phyloP scores from a whole-genome alignment of 2,329 filamentous ascomycete genomes.

The Falciphora oryzae region DNA sequence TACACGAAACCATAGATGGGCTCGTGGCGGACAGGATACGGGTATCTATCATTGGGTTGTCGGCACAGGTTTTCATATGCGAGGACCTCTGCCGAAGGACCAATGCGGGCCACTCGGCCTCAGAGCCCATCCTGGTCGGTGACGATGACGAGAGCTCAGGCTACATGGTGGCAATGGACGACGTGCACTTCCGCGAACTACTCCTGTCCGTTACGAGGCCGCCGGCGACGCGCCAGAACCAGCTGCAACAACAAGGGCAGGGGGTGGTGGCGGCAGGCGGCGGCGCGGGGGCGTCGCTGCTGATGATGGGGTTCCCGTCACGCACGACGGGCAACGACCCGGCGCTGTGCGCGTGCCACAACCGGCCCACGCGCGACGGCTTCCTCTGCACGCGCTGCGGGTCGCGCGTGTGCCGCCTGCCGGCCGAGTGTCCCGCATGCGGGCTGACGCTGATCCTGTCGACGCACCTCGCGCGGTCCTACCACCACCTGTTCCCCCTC shows the following conservation, averaged over 20 bases:
- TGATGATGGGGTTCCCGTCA: constrained; percentile 98
- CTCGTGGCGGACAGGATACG: constrained; percentile 80
- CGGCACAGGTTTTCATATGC: constrained; percentile 89
- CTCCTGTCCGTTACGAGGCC: constrained; percentile 85
- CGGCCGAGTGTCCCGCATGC: constrained; percentile 86
- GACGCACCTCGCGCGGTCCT: constrained; percentile 87
- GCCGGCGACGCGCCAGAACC: constrained; percentile 66
- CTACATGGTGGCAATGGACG: constrained; percentile 82
- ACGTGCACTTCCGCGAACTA: constrained; percentile 83
- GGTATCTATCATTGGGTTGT: constrained; percentile 82
- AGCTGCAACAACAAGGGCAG: constrained; percentile 35
- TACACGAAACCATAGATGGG: constrained; percentile 78
- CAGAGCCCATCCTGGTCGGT: constrained; percentile 9
- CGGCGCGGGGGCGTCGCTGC: constrained; percentile 47
- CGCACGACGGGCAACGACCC: constrained; percentile 66
- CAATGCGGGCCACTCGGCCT: constrained; percentile 61
- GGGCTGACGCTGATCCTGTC: constrained; percentile 89
- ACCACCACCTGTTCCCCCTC: constrained; percentile 87
- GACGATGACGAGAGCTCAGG: constrained; percentile 35
- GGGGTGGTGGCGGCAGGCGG: not conserved
- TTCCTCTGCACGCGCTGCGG: constrained; percentile 88
- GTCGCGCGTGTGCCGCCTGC: constrained; percentile 82
- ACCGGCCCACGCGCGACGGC: constrained; percentile 72
- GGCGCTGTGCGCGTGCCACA: constrained; percentile 88
- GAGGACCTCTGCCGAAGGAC: constrained; percentile 82